Conservation (phyloP, 257 asterid species). For the Fraxinus cuspidata region DNA sequence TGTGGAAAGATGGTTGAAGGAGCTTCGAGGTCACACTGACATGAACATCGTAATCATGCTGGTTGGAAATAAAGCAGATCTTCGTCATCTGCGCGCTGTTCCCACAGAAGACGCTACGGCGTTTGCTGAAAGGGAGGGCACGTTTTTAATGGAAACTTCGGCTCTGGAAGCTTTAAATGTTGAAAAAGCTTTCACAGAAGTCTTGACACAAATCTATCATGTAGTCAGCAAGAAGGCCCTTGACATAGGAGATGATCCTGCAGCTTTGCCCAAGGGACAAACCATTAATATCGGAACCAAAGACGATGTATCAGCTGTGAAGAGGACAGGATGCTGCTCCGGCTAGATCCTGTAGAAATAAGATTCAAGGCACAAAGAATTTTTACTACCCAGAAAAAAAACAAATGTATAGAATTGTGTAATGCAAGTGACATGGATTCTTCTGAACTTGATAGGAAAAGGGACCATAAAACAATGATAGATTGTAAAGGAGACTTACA, state of each 20-base stretch:
- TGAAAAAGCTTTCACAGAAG: conserved; percentile 44
- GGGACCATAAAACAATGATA: background rate
- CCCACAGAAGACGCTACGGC: conserved; percentile 26
- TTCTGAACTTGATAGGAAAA: background rate
- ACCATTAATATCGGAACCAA: conserved; percentile 34
- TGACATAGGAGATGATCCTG: conserved; percentile 39
- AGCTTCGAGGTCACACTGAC: conserved; percentile 53
- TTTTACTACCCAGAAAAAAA: background rate
- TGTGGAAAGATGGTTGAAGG: conserved; percentile 51
- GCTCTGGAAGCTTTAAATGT: conserved; percentile 46
- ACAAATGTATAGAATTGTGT: conserved; percentile 1
- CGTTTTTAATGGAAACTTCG: conserved; percentile 50
- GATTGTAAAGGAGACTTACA: background rate
- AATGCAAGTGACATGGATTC: background rate
- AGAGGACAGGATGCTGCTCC: conserved; percentile 43
- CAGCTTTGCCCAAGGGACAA: conserved; percentile 41
- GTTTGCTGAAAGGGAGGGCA: conserved; percentile 40
- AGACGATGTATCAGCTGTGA: conserved; percentile 37
- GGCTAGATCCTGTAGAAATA: conserved; percentile 9
- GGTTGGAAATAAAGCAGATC: conserved; percentile 50
- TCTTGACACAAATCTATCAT: conserved; percentile 42
- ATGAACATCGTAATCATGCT: conserved; percentile 44
- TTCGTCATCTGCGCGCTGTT: conserved; percentile 46
- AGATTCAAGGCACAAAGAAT: background rate
- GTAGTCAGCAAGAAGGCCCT: conserved; percentile 44